phyloP scores from a whole-genome alignment of 306 rosid species.

The Lithocarpus polystachyus region DNA sequence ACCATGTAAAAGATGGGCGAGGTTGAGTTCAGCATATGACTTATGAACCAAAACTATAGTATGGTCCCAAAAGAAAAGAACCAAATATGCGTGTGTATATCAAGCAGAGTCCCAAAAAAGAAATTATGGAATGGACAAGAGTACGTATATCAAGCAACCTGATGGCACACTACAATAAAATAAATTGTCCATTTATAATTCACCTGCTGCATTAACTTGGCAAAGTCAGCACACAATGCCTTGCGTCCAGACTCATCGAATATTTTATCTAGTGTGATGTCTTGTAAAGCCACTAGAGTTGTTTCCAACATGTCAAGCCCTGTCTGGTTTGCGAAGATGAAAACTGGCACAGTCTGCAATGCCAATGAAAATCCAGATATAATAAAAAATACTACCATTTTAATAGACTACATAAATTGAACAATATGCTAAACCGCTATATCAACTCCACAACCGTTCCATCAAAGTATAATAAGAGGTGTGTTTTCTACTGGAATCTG shows the following conservation, averaged over 20 bases:
- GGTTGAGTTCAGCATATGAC: neutral
- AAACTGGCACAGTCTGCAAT: slow-evolving; percentile 72
- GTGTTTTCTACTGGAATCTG: neutral
- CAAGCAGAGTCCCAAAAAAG: too few relatives aligned
- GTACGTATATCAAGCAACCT: neutral
- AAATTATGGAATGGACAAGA: neutral
- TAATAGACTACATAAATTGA: neutral
- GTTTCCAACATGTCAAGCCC: slow-evolving; percentile 99
- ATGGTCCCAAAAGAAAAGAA: neutral
- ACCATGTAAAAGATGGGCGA: neutral
- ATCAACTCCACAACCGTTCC: neutral
- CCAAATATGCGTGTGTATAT: too few relatives aligned
- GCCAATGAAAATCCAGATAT: neutral
- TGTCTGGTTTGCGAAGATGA: slow-evolving; percentile 87
- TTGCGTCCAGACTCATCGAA: slow-evolving; percentile 87
- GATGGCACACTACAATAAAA: neutral
- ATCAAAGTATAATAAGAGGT: neutral
- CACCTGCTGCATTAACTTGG: slow-evolving; percentile 95
- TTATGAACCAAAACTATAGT: too few relatives aligned
- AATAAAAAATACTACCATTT: neutral
- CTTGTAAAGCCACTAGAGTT: slow-evolving; percentile 85
- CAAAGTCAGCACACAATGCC: slow-evolving; percentile 65
- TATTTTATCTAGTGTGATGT: slow-evolving; percentile 87
- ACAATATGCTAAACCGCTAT: neutral
- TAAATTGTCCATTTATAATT: neutral